Evolutionary conservation across 2,329 filamentous ascomycete species (phyloP).

Genomic region (Ceratocystis cacaofunesta): DNA sequence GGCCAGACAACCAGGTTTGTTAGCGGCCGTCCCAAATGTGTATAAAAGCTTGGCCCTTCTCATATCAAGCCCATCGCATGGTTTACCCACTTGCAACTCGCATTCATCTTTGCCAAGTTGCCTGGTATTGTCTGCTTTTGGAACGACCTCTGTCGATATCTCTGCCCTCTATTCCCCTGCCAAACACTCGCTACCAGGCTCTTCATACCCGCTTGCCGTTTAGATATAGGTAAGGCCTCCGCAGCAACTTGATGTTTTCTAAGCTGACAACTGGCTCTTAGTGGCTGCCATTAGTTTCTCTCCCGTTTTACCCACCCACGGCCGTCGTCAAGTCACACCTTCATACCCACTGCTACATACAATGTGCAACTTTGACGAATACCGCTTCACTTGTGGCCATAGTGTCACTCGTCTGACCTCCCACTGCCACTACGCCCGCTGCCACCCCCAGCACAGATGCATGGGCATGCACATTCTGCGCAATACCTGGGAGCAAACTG

Average conservation of each 20-base stretch:
- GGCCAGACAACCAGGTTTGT: not conserved
- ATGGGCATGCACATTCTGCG: slow-evolving; percentile 51
- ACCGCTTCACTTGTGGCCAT: slow-evolving; percentile 52
- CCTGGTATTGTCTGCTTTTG: not conserved
- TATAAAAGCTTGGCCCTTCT: not conserved
- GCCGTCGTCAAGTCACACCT: too few species aligned
- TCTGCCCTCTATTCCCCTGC: not conserved
- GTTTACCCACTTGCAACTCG: not conserved
- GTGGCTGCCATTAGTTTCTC: too few species aligned
- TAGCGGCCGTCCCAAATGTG: not conserved
- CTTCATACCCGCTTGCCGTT: too few species aligned
- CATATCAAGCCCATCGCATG: not conserved
- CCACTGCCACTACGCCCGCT: slow-evolving; percentile 62
- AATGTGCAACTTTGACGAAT: slow-evolving; percentile 61
- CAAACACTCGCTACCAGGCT: not conserved
- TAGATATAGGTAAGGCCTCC: too few species aligned
- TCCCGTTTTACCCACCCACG: too few species aligned
- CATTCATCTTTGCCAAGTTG: not conserved
- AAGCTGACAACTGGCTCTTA: too few species aligned
- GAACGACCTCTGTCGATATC: not conserved
- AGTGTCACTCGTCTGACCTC: slow-evolving; percentile 43
- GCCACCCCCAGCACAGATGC: slow-evolving; percentile 55
- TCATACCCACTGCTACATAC: slow-evolving; percentile 17
- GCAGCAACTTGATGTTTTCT: too few species aligned
- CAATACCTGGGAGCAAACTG: slow-evolving; percentile 41